Percentiles rank a stretch among this genome's conserved stretches.
phyloP scores from a whole-genome alignment of 2,329 filamentous ascomycete species.

The Rhytidhysteron rufulum region DNA sequence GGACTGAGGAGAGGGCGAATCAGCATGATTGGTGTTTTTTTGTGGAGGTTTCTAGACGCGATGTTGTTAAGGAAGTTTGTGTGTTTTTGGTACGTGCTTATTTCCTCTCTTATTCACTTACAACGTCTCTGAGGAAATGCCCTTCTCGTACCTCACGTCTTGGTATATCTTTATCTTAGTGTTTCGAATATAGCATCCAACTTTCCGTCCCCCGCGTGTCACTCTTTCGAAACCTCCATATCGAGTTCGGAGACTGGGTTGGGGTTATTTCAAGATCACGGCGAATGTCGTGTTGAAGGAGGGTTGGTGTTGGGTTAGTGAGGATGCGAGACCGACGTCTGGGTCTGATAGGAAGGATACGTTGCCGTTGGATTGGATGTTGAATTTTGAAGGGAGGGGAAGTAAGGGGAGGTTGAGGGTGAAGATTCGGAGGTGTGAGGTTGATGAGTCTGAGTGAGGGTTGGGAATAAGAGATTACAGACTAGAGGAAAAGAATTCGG shows the following conservation, averaged over 20 bases:
- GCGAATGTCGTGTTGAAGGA: neutral
- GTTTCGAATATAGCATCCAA: neutral
- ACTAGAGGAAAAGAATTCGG: too few relatives aligned
- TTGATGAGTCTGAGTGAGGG: too few relatives aligned
- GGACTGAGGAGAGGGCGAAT: neutral
- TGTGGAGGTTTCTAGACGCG: neutral
- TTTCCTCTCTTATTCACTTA: neutral
- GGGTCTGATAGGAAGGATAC: neutral
- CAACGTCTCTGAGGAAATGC: too few relatives aligned
- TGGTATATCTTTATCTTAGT: too few relatives aligned
- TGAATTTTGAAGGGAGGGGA: neutral
- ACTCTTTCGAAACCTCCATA: neutral
- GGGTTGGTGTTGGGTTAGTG: neutral
- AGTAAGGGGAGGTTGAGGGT: neutral
- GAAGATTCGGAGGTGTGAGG: neutral
- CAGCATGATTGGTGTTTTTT: neutral
- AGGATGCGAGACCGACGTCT: neutral
- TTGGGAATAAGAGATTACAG: too few relatives aligned
- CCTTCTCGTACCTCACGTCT: too few relatives aligned
- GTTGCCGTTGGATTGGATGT: neutral
- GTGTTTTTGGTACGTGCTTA: neutral
- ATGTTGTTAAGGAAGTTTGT: neutral
- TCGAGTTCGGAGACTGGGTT: neutral
- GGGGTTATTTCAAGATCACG: neutral
- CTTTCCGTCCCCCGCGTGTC: neutral